Conservation (phyloP, 169 alveolate species). For the Plasmodium gaboni region DNA sequence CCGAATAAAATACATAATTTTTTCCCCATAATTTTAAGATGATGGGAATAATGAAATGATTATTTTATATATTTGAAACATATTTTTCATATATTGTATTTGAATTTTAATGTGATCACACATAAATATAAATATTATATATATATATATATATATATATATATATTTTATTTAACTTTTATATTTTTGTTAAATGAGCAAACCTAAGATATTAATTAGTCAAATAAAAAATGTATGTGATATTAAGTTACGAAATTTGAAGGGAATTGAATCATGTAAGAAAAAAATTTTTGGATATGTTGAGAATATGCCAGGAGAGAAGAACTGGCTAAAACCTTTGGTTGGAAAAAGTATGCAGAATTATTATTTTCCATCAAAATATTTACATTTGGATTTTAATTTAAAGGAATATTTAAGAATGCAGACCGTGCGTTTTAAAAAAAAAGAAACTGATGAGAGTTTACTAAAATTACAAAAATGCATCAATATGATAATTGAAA, state of each 20-base stretch:
- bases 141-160: not conserved
- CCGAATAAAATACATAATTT: no score
- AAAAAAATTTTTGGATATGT: conserved; percentile 74
- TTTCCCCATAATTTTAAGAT: no score
- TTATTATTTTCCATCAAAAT: conserved; percentile 88
- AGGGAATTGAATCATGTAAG: conserved; percentile 74
- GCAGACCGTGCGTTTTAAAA: conserved; percentile 82
- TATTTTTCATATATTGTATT: no score
- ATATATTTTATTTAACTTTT: conserved; percentile 7
- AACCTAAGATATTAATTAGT: conserved; percentile 51
- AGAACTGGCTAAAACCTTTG: conserved; percentile 86
- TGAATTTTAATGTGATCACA: no score
- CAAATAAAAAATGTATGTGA: conserved; percentile 66
- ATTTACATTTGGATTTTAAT: conserved; percentile 85
- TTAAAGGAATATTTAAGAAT: conserved; percentile 82
- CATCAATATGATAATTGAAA: conserved; percentile 70
- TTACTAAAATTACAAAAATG: conserved; percentile 62
- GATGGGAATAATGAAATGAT: no score
- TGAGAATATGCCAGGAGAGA: conserved; percentile 84
- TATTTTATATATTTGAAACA: no score
- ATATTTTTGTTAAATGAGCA: conserved; percentile 53
- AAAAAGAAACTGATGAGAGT: conserved; percentile 64
- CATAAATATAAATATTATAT: no score
- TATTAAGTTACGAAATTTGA: conserved; percentile 48
- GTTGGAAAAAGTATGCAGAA: conserved; percentile 81